A percentile compares a stretch with the other conserved stretches of the same genome.
Conservation (phyloP, 441 rosid species). For the Erodium chrysanthum region DNA sequence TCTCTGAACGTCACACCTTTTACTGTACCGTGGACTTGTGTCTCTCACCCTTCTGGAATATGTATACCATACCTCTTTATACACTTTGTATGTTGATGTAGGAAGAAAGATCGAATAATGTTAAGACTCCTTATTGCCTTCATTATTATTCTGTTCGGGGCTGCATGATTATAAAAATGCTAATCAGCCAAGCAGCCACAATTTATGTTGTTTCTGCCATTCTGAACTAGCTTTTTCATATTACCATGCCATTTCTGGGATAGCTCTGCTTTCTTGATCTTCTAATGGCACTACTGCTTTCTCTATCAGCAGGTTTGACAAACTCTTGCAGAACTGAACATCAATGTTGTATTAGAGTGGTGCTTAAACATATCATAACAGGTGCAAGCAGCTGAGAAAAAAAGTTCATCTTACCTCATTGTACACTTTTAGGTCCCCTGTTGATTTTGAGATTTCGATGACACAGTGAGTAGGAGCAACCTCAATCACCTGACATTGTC, state of each 20-base stretch:
- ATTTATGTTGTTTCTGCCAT: neutral
- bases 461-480: slow-evolving; percentile 84
- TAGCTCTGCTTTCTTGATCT: slow-evolving; percentile 17
- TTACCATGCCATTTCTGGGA: slow-evolving; percentile 31
- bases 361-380: slow-evolving; percentile 1
- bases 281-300: slow-evolving; percentile 30
- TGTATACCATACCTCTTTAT: too few species aligned
- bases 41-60: neutral
- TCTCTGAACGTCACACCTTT: neutral
- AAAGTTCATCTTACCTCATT: slow-evolving; percentile 40
- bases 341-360: slow-evolving; percentile 15
- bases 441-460: slow-evolving; percentile 76
- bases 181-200: slow-evolving; percentile 15
- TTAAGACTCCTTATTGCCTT: slow-evolving; percentile 13
- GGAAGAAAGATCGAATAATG: slow-evolving; percentile 29
- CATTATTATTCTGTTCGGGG: slow-evolving; percentile 21
- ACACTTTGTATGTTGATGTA: too few species aligned
- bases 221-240: neutral
- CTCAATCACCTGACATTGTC: slow-evolving; percentile 43
- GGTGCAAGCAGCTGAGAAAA: neutral
- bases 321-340: slow-evolving; percentile 71
- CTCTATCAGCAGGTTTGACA: slow-evolving; percentile 49
- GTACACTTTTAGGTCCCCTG: slow-evolving; percentile 55
- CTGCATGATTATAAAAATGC: slow-evolving; percentile 27
- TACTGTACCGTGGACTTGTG: neutral